phyloP scores from a whole-genome alignment of 2,329 filamentous ascomycete genomes.

The Aspergillus brunneoviolaceus region DNA sequence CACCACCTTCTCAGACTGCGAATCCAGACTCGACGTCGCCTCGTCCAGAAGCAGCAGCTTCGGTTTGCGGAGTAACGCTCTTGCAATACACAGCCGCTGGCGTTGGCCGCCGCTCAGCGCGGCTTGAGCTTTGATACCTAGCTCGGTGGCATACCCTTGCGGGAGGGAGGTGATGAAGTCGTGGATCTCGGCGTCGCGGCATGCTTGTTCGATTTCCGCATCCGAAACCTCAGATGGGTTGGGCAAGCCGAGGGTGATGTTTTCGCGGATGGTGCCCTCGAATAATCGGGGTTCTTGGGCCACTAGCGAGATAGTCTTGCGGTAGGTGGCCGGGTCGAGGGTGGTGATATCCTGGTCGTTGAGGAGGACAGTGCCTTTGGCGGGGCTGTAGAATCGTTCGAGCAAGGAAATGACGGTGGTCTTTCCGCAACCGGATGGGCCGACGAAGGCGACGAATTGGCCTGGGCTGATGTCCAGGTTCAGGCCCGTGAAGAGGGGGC shows the following conservation, averaged over 20 bases:
- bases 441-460: conserved; percentile 49
- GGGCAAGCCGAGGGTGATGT: conserved; percentile 59
- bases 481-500: conserved; percentile 18
- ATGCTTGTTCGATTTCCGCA: conserved; percentile 35
- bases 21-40: conserved; percentile 62
- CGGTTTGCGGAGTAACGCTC: conserved; percentile 55
- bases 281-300: conserved; percentile 73
- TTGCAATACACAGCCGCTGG: conserved; percentile 57
- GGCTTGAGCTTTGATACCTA: conserved; percentile 50
- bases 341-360: conserved; percentile 61
- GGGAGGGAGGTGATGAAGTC: conserved; percentile 41
- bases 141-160: conserved; percentile 47
- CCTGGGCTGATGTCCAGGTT: conserved; percentile 39
- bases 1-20: conserved; percentile 66
- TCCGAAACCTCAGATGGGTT: conserved; percentile 22
- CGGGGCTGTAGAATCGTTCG: conserved; percentile 49
- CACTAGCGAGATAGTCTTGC: conserved; percentile 67
- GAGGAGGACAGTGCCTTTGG: conserved; percentile 60
- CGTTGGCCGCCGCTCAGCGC: conserved; percentile 57
- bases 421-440: conserved; percentile 51
- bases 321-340: conserved; percentile 62
- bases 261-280: conserved; percentile 67
- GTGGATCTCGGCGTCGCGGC: conserved; percentile 35
- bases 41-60: conserved; percentile 59
- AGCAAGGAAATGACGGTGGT: conserved; percentile 48